phyloP scores from a whole-genome alignment of 2,329 filamentous ascomycete species.

The Trichophyton equinum region DNA sequence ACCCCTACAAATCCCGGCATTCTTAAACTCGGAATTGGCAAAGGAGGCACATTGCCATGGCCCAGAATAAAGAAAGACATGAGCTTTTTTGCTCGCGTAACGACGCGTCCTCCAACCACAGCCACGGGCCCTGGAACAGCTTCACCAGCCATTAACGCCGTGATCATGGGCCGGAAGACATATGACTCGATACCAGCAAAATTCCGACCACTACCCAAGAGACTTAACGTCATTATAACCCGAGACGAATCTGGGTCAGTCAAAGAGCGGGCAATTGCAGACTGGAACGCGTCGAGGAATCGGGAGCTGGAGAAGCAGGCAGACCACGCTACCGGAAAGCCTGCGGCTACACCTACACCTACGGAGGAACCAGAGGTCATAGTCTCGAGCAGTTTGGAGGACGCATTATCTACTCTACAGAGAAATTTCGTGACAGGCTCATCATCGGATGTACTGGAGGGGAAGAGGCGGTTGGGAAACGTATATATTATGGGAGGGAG shows the following conservation, averaged over 20 bases:
- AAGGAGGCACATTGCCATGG: conserved; percentile 71
- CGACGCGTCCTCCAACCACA: conserved; percentile 43
- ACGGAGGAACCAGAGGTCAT: conserved; percentile 29
- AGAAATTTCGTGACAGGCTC: conserved; percentile 9
- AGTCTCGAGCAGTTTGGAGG: conserved; percentile 46
- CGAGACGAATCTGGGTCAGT: conserved; percentile 25
- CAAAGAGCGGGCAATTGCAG: conserved; percentile 21
- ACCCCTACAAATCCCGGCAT: conserved; percentile 29
- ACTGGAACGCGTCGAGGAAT: conserved; percentile 23
- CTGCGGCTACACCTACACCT: neutral
- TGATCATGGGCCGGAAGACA: conserved; percentile 96
- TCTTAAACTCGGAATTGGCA: conserved; percentile 71
- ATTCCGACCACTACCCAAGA: conserved; percentile 66
- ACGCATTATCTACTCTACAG: conserved; percentile 39
- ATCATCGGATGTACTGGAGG: conserved; percentile 7
- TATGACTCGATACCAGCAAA: conserved; percentile 77
- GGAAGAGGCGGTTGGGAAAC: conserved; percentile 35
- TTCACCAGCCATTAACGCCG: conserved; percentile 45
- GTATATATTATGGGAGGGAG: conserved; percentile 85
- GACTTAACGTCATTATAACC: conserved; percentile 73
- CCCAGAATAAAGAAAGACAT: conserved; percentile 79
- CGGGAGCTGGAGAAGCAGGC: conserved; percentile 16
- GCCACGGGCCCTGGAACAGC: conserved; percentile 9
- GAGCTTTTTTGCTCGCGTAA: conserved; percentile 87
- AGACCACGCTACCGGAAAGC: conserved; percentile 8